Conservation (phyloP, 2,329 filamentous ascomycete genomes). For the Tolypocladium ovalisporum region DNA sequence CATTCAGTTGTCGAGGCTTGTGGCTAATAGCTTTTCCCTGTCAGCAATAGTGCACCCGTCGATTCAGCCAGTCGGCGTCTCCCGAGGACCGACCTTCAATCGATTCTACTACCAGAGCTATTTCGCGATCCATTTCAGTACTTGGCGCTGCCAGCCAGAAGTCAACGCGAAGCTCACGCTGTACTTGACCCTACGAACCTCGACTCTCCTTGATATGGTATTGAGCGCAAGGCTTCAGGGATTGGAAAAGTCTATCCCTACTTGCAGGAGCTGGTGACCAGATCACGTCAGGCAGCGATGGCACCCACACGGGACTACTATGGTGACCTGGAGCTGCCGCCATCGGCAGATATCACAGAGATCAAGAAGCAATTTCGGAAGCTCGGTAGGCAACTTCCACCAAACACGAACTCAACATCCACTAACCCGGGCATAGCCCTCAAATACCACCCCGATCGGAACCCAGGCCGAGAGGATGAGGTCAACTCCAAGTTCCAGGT, state of each 20-base stretch:
- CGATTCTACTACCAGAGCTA: background rate
- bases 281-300: slow-evolving; percentile 15
- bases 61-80: background rate
- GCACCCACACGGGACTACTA: slow-evolving; percentile 63
- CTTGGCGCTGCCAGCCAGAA: background rate
- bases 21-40: background rate
- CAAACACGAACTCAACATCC: background rate
- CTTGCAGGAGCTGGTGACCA: background rate
- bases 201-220: slow-evolving; percentile 6
- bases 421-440: slow-evolving; percentile 44
- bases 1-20: background rate
- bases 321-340: slow-evolving; percentile 64
- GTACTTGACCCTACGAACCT: background rate
- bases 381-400: slow-evolving; percentile 45
- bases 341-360: slow-evolving; percentile 58
- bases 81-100: background rate
- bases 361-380: slow-evolving; percentile 82
- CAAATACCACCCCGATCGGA: slow-evolving; percentile 81
- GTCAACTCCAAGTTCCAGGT: slow-evolving; percentile 75
- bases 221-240: slow-evolving; percentile 1
- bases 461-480: slow-evolving; percentile 70
- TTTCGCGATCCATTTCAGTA: too few species aligned
- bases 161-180: background rate
- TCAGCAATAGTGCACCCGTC: background rate
- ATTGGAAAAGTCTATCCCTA: background rate